These are phyloP conservation scores for Amaranthus tricolor DNA, from an alignment of 179 eudicot species.

Conservation along the genomic window DNA sequence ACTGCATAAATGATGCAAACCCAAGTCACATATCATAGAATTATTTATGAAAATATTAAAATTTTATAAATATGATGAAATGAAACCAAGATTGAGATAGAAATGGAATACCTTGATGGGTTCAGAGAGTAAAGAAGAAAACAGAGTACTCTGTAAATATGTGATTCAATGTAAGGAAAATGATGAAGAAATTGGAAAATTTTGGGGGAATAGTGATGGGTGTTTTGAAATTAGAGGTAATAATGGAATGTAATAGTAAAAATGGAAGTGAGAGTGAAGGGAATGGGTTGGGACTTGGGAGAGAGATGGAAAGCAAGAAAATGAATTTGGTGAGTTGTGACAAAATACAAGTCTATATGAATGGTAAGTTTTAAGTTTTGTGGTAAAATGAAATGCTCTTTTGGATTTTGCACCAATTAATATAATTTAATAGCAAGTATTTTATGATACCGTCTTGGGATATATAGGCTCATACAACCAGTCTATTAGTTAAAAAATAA, in stretches of 20 bases:
- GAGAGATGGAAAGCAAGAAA: not conserved
- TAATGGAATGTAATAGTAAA: slow-evolving; percentile 2
- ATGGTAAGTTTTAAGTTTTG: no score
- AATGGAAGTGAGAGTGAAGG: not conserved
- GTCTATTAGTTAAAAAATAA: no score
- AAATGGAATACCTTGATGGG: slow-evolving; percentile 21
- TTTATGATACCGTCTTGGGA: no score
- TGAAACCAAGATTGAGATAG: not conserved
- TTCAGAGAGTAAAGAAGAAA: not conserved
- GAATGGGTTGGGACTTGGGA: not conserved
- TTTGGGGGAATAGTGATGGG: slow-evolving; percentile 11
- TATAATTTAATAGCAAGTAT: no score
- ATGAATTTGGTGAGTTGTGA: not conserved
- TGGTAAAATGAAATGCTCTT: no score
- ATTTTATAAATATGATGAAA: not conserved
- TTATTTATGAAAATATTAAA: not conserved
- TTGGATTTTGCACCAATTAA: no score
- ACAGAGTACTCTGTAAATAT: not conserved
- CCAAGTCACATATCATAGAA: not conserved
- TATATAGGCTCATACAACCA: no score
- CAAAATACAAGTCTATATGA: not conserved
- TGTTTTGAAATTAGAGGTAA: slow-evolving; percentile 6
- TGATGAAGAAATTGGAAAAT: not conserved
- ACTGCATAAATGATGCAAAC: not conserved
- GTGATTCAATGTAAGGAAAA: not conserved